Percentiles rank a stretch among this genome's conserved stretches.
These are phyloP conservation scores for Pyronema domesticum DNA, from an alignment of 495 filamentous ascomycete species.

Conservation along the genomic window DNA sequence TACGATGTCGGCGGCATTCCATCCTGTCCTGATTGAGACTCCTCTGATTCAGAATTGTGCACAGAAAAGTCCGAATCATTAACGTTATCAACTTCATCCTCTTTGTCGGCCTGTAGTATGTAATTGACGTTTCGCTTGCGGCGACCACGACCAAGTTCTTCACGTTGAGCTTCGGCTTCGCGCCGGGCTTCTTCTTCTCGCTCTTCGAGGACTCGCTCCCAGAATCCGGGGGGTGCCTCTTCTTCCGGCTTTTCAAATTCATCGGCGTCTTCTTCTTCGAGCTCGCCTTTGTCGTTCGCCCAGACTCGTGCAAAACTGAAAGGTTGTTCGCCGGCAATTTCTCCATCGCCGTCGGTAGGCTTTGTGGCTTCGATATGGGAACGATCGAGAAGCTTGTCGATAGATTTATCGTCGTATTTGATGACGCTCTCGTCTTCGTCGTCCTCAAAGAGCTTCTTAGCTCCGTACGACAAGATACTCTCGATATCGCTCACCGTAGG, in stretches of 20 bases:
- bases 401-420: constrained; percentile 56
- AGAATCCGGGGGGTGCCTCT: constrained; percentile 38
- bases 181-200: constrained; percentile 57
- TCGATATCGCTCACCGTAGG: constrained; percentile 53
- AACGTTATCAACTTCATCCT: constrained; percentile 20
- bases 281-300: constrained; percentile 52
- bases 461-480: constrained; percentile 75
- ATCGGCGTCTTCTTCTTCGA: constrained; percentile 35
- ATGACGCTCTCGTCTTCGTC: constrained; percentile 40
- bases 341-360: constrained; percentile 29
- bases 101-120: constrained; percentile 23
- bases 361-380: constrained; percentile 57
- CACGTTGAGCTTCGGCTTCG: constrained; percentile 43
- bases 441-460: constrained; percentile 67
- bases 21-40: constrained; percentile 23
- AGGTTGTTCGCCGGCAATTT: constrained; percentile 46
- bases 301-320: constrained; percentile 88
- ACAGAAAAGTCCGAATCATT: constrained; percentile 34
- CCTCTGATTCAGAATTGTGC: constrained; percentile 20
- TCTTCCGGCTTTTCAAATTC: constrained; percentile 40
- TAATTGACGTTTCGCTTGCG: constrained; percentile 34
- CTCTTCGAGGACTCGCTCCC: constrained; percentile 73
- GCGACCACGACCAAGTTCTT: constrained; percentile 70
- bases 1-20: constrained; percentile 11
- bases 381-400: constrained; percentile 79